Evolutionary conservation across 495 filamentous ascomycete genomes (phyloP).

Genomic region (Penicillium bialowiezense): DNA sequence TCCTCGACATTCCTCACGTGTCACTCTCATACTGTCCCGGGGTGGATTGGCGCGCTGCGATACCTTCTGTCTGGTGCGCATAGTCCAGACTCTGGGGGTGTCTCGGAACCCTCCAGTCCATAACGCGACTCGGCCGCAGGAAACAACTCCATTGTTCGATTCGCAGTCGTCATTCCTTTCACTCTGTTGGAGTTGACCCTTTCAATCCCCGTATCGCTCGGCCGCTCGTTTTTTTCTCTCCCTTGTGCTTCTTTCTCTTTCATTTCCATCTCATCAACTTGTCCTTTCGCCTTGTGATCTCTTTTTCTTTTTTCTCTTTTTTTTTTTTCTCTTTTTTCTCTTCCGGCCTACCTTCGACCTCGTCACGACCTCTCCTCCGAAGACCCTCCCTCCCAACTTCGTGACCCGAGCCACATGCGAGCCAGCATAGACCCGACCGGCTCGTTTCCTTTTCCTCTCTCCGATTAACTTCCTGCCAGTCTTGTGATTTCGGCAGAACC

Average conservation of each 20-base stretch:
- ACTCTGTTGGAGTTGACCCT: constrained; percentile 4
- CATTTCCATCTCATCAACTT: no score
- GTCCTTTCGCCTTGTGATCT: no score
- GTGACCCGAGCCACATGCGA: constrained; percentile 23
- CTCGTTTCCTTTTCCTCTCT: constrained; percentile 13
- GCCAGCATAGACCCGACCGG: constrained; percentile 8
- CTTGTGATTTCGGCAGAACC: constrained; percentile 13
- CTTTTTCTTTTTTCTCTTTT: not conserved
- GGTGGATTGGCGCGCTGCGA: constrained; percentile 10
- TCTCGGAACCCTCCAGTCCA: constrained; percentile 28
- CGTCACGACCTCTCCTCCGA: constrained; percentile 4
- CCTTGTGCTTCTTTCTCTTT: not conserved
- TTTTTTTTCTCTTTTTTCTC: not conserved
- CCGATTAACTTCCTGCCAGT: constrained; percentile 6
- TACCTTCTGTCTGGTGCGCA: constrained; percentile 7
- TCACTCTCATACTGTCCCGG: not conserved
- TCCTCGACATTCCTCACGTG: constrained; percentile 9
- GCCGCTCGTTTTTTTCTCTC: constrained; percentile 19
- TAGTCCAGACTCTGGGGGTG: constrained; percentile 20
- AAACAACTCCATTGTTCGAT: constrained; percentile 40
- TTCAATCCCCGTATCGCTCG: not conserved
- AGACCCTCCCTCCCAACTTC: constrained; percentile 6
- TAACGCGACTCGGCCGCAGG: constrained; percentile 30
- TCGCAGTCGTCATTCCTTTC: constrained; percentile 20
- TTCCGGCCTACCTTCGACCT: not conserved